Conservation (phyloP, 306 rosid genomes). For the Glycine tomentella region DNA sequence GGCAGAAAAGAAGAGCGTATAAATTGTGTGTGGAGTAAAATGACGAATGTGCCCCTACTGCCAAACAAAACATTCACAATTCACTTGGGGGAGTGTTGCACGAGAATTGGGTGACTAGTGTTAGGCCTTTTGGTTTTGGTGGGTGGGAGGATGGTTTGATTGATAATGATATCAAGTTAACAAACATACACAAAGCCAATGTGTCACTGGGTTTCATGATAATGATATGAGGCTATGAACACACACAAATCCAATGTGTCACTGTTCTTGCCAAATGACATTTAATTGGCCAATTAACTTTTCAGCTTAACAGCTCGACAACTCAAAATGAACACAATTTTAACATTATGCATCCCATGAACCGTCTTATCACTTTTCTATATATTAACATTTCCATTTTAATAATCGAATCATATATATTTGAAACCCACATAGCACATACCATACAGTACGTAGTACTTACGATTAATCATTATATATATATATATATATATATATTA, state of each 20-base stretch:
- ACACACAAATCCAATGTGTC: not conserved
- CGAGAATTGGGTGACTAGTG: slow-evolving; percentile 52
- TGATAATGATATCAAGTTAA: not conserved
- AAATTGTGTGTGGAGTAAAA: not conserved
- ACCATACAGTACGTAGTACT: no score
- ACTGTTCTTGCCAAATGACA: slow-evolving; percentile 20
- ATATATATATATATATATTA: no score
- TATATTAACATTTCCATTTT: slow-evolving; percentile 8
- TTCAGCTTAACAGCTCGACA: not conserved
- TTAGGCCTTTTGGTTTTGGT: slow-evolving; percentile 39
- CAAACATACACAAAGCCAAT: no score
- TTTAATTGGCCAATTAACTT: slow-evolving; percentile 40
- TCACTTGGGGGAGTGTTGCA: slow-evolving; percentile 51
- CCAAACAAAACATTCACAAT: slow-evolving; percentile 7
- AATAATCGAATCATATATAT: slow-evolving; percentile 32
- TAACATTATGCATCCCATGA: slow-evolving; percentile 29
- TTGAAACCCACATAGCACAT: not conserved
- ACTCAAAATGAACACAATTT: slow-evolving; percentile 42
- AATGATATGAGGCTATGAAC: not conserved
- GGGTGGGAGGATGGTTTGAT: slow-evolving; percentile 35
- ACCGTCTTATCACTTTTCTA: slow-evolving; percentile 39
- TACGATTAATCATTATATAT: not conserved
- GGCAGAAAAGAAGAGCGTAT: slow-evolving; percentile 28
- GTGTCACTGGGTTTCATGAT: not conserved
- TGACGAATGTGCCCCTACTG: slow-evolving; percentile 35